Percentiles rank a stretch among this genome's conserved stretches.
Conservation (phyloP, 1,284 basidiomycete genomes). For the Tausonia pullulans region DNA sequence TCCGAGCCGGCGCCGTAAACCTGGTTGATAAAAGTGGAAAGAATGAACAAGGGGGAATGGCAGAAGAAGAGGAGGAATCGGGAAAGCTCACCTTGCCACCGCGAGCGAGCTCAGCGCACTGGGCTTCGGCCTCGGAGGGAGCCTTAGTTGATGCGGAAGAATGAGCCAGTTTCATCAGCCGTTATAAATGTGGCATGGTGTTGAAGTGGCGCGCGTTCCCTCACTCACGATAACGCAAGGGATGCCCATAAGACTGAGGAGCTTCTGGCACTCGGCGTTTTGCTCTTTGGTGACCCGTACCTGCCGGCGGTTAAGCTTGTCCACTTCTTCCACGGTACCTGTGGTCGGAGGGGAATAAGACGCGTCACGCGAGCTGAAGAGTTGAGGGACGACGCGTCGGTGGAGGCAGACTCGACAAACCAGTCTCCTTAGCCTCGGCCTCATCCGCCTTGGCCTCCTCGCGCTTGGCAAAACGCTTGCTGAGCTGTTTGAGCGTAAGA, state of each 20-base stretch:
- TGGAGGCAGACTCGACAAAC: slow-evolving; percentile 29
- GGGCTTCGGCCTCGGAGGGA: slow-evolving; percentile 95
- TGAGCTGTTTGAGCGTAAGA: slow-evolving; percentile 46
- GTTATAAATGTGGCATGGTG: no score
- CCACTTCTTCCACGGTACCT: slow-evolving; percentile 82
- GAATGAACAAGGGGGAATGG: neutral
- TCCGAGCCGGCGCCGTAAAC: slow-evolving; percentile 96
- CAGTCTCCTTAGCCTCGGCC: slow-evolving; percentile 92
- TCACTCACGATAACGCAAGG: slow-evolving; percentile 70
- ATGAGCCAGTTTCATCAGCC: no score
- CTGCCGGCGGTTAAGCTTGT: slow-evolving; percentile 77
- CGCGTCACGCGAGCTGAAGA: neutral
- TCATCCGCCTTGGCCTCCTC: slow-evolving; percentile 90
- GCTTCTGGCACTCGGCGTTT: slow-evolving; percentile 84
- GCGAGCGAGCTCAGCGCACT: slow-evolving; percentile 92
- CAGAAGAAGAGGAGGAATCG: neutral
- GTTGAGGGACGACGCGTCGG: neutral
- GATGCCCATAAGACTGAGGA: slow-evolving; percentile 92
- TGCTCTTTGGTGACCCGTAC: slow-evolving; percentile 93
- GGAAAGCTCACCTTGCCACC: slow-evolving; percentile 63
- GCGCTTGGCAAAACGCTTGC: slow-evolving; percentile 80
- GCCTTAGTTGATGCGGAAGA: slow-evolving; percentile 45
- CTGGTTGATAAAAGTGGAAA: slow-evolving; percentile 35
- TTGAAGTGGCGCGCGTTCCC: no score
- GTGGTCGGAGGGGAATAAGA: neutral